Evolutionary conservation across 2,329 filamentous ascomycete species (phyloP).

Genomic region (Fusarium tricinctum): DNA sequence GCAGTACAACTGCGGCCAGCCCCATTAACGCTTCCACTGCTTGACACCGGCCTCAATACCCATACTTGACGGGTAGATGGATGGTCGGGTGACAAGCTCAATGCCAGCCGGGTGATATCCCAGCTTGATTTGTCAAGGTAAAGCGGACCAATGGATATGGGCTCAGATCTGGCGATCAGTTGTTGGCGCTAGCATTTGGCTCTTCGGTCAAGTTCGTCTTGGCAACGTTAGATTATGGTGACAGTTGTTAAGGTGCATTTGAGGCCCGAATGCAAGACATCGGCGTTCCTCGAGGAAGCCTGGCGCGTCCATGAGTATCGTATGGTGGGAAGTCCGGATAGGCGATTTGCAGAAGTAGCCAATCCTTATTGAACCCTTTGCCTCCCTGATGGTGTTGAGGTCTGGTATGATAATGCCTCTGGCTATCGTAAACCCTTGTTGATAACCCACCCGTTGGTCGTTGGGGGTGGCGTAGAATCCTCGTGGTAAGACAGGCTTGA

Average conservation of each 20-base stretch:
- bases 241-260: conserved; percentile 16
- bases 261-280: conserved; percentile 31
- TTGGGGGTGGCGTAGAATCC: conserved; percentile 29
- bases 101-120: conserved; percentile 13
- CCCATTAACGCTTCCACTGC: conserved; percentile 26
- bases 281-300: conserved; percentile 6
- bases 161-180: conserved; percentile 30
- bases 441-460: not conserved
- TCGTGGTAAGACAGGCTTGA: conserved; percentile 3
- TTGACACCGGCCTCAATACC: conserved; percentile 26
- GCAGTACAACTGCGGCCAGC: conserved; percentile 25
- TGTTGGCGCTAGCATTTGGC: conserved; percentile 42
- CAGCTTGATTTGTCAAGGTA: conserved; percentile 10
- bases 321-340: conserved; percentile 14
- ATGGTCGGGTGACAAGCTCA: conserved; percentile 2
- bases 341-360: conserved; percentile 11
- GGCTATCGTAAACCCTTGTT: not conserved
- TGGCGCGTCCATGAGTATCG: conserved; percentile 8
- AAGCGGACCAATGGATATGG: conserved; percentile 33
- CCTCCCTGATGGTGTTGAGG: conserved; percentile 11
- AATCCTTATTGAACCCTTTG: not conserved
- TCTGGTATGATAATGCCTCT: not conserved
- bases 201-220: conserved; percentile 16
- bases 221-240: conserved; percentile 12
- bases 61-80: conserved; percentile 9